Evolutionary conservation across 108 stramenopile genomes (phyloP).

Genomic region (Stephanodiscus triporus): DNA sequence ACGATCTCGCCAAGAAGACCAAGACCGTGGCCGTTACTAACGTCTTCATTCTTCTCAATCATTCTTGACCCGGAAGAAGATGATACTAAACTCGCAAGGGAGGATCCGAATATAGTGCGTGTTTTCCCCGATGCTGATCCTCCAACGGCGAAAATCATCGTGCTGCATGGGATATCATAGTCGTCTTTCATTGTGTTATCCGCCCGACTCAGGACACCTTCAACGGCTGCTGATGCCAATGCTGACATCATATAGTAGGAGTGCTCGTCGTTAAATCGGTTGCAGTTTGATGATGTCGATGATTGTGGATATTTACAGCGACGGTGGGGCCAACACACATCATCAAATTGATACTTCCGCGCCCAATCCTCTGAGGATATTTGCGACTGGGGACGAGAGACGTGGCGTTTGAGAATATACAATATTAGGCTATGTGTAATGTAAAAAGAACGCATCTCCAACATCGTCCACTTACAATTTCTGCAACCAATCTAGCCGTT

Average conservation of each 20-base stretch:
- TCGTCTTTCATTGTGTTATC: background rate
- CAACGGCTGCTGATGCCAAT: conserved; percentile 31
- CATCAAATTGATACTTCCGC: conserved; percentile 50
- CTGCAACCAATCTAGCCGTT: conserved; percentile 71
- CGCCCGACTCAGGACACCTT: conserved; percentile 4
- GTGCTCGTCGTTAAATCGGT: conserved; percentile 3
- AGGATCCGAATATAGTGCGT: conserved; percentile 30
- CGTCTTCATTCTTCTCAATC: background rate
- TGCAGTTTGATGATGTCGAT: background rate
- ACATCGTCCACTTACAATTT: conserved; percentile 48
- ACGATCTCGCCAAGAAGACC: conserved; percentile 32
- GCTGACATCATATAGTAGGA: conserved; percentile 26
- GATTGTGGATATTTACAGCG: background rate
- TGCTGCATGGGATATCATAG: conserved; percentile 9
- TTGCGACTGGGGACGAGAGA: conserved; percentile 26
- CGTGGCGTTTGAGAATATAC: background rate
- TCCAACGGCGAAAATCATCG: conserved; percentile 36
- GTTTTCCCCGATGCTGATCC: conserved; percentile 37
- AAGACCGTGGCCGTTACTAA: background rate
- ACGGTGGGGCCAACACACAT: conserved; percentile 33
- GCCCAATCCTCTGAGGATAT: conserved; percentile 63
- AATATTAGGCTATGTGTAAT: background rate
- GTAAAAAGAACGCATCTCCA: background rate
- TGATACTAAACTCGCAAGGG: conserved; percentile 14
- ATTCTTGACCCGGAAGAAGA: background rate